Evolutionary conservation across 805 yeast species (phyloP).

Genomic region (Candida easanensis): DNA sequence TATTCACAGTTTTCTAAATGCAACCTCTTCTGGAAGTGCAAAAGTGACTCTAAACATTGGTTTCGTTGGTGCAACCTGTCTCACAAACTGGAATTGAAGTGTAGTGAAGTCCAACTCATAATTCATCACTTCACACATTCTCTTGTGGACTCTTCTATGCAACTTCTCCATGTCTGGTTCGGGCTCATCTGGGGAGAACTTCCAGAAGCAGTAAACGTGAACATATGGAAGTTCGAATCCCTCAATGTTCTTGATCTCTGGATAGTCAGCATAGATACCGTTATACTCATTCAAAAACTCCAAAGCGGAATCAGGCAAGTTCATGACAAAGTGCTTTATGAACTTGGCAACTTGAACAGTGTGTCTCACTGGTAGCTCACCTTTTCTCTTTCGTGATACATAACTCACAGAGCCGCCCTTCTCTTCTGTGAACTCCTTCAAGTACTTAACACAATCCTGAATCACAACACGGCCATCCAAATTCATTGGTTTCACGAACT

Average conservation of each 20-base stretch:
- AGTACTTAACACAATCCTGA: conserved; percentile 48
- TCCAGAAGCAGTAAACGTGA: conserved; percentile 91
- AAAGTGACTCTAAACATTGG: conserved; percentile 93
- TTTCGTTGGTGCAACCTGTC: conserved; percentile 95
- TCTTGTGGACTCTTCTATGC: conserved; percentile 59
- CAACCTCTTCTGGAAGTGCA: conserved; percentile 64
- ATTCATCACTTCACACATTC: conserved; percentile 43
- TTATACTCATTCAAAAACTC: conserved; percentile 74
- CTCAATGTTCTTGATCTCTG: conserved; percentile 37
- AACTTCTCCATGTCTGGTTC: conserved; percentile 71
- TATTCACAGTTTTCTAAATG: conserved; percentile 35
- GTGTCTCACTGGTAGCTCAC: conserved; percentile 21
- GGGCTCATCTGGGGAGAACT: conserved; percentile 69
- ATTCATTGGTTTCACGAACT: conserved; percentile 61
- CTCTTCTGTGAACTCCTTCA: conserved; percentile 44
- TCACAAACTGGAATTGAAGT: conserved; percentile 73
- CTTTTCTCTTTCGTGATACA: conserved; percentile 35
- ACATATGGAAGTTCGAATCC: conserved; percentile 66
- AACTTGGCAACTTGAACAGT: conserved; percentile 46
- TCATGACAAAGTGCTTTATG: conserved; percentile 84
- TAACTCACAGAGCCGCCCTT: conserved; percentile 36
- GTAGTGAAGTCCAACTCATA: conserved; percentile 43
- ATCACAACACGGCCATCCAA: conserved; percentile 86
- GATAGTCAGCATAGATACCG: conserved; percentile 58
- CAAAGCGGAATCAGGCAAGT: conserved; percentile 90